Evolutionary conservation across 495 filamentous ascomycete species (phyloP).

Genomic region (Penicillium soppii): DNA sequence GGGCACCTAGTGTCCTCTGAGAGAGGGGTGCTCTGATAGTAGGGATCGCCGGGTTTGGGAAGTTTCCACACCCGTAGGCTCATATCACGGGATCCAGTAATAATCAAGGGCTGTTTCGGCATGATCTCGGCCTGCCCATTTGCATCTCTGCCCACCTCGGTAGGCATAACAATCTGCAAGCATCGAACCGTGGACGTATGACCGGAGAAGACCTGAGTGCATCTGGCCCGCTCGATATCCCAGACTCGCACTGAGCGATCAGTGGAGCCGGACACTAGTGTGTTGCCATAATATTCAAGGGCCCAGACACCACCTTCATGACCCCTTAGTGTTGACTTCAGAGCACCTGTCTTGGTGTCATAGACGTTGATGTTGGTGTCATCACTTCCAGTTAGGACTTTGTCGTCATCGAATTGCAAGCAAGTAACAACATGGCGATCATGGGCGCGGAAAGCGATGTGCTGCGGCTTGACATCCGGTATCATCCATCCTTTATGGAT

Average conservation of each 20-base stretch:
- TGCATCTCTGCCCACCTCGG: slow-evolving; percentile 65
- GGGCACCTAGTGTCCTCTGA: slow-evolving; percentile 83
- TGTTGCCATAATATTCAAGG: slow-evolving; percentile 92
- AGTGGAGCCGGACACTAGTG: slow-evolving; percentile 92
- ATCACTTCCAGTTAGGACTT: slow-evolving; percentile 96
- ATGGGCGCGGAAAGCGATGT: slow-evolving; percentile 94
- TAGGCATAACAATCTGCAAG: slow-evolving; percentile 89
- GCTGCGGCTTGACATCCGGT: slow-evolving; percentile 78
- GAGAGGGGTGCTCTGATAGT: slow-evolving; percentile 73
- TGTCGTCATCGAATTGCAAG: slow-evolving; percentile 95
- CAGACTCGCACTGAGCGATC: slow-evolving; percentile 95
- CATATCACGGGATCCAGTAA: slow-evolving; percentile 95
- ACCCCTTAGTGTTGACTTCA: slow-evolving; percentile 78
- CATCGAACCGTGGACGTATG: slow-evolving; percentile 98
- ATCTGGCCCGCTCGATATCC: slow-evolving; percentile 90
- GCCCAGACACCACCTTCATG: slow-evolving; percentile 99
- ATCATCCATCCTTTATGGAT: slow-evolving; percentile 91
- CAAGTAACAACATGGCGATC: slow-evolving; percentile 97
- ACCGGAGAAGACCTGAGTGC: slow-evolving; percentile 93
- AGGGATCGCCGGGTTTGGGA: slow-evolving; percentile 73
- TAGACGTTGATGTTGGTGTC: slow-evolving; percentile 98
- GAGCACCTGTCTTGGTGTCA: slow-evolving; percentile 89
- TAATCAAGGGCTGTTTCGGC: slow-evolving; percentile 91
- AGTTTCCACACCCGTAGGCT: slow-evolving; percentile 94
- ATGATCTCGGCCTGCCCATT: slow-evolving; percentile 81